phyloP scores from a whole-genome alignment of 371 early-diverging fungal species.

The Circinella umbellata region DNA sequence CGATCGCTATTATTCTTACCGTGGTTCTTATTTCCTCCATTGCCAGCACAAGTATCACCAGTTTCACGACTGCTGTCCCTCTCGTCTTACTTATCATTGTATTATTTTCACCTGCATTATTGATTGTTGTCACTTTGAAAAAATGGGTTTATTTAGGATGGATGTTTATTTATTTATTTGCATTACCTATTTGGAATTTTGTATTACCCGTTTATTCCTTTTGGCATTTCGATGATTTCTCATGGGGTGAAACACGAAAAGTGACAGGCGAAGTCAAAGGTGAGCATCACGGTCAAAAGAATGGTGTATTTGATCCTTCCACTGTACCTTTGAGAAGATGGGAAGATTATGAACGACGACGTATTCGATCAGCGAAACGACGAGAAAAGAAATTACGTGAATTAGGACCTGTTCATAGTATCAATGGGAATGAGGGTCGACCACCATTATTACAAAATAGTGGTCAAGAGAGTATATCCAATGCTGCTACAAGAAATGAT shows the following conservation, averaged over 20 bases:
- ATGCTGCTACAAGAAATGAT: slow-evolving; percentile 21
- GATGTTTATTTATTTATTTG: slow-evolving; percentile 89
- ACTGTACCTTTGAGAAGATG: slow-evolving; percentile 75
- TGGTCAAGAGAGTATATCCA: slow-evolving; percentile 12
- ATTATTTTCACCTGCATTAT: slow-evolving; percentile 81
- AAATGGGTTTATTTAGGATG: slow-evolving; percentile 85
- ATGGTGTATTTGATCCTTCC: slow-evolving; percentile 38
- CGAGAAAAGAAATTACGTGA: slow-evolving; percentile 50
- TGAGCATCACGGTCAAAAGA: slow-evolving; percentile 72
- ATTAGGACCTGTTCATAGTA: slow-evolving; percentile 26
- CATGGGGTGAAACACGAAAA: slow-evolving; percentile 94
- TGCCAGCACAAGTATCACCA: slow-evolving; percentile 39
- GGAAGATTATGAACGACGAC: slow-evolving; percentile 33
- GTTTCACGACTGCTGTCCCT: slow-evolving; percentile 63
- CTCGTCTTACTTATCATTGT: slow-evolving; percentile 69
- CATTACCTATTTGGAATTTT: slow-evolving; percentile 96
- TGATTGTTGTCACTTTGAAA: slow-evolving; percentile 87
- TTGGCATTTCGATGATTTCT: slow-evolving; percentile 99
- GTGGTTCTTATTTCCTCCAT: slow-evolving; percentile 51
- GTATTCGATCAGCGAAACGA: slow-evolving; percentile 42
- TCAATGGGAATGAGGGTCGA: slow-evolving; percentile 18
- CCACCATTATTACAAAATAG: slow-evolving; percentile 5
- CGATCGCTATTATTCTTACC: slow-evolving; percentile 79
- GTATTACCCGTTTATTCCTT: slow-evolving; percentile 94
- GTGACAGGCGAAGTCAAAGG: slow-evolving; percentile 81